phyloP scores from a whole-genome alignment of 257 asterid species.

The Leptodermis oblonga region DNA sequence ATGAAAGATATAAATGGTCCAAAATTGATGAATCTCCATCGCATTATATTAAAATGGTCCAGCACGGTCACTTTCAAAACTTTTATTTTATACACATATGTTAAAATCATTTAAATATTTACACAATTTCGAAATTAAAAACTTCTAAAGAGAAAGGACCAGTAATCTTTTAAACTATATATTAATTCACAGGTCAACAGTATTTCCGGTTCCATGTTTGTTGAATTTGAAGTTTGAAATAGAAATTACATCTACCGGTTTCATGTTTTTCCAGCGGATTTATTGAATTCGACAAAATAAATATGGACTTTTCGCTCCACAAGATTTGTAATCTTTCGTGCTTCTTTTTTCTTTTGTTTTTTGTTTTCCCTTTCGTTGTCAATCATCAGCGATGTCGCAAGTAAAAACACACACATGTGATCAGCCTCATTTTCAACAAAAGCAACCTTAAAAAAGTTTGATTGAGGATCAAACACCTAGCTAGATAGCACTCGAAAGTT shows the following conservation, averaged over 20 bases:
- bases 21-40: neutral
- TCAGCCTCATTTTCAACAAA: neutral
- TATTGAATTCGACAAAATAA: neutral
- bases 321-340: neutral
- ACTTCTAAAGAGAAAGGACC: no score
- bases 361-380: neutral
- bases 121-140: no score
- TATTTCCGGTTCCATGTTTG: neutral
- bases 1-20: neutral
- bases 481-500: neutral
- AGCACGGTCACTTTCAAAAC: neutral
- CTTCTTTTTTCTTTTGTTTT: neutral
- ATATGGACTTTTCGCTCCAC: neutral
- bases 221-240: neutral
- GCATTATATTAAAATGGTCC: neutral
- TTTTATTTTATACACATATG: no score
- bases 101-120: no score
- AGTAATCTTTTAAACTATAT: no score
- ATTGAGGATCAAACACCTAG: neutral
- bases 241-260: no score
- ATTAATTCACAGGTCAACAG: neutral
- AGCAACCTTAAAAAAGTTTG: neutral
- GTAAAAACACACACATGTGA: slow-evolving; percentile 1
- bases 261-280: neutral
- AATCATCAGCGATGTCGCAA: neutral